Evolutionary conservation across 1,284 basidiomycete genomes (phyloP), one percentile per base, ranked within the genome.

Genomic region (Sanghuangporus sanghuang): DNA sequence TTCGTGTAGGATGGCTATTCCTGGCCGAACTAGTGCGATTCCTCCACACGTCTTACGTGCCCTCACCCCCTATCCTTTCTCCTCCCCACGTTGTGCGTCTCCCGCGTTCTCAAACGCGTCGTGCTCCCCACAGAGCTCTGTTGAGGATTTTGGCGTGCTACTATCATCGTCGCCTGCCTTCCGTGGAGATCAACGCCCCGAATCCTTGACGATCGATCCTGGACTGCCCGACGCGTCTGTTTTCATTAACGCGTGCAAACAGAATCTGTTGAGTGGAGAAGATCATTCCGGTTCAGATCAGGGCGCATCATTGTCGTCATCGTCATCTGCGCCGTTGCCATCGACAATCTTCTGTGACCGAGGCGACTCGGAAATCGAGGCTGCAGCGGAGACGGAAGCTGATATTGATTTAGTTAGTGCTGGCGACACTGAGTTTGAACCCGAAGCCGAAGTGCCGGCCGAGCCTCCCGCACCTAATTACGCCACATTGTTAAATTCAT

Each of bases 121-220:
- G 53, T 18, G 21, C 39, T 64, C 63, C 21, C 63, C 63, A 42
- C 49, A 38, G 49, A 54, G 50, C 35, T 64, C 63, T 11, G 57
- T 59, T 23, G 63, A 60, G 48, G 63, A 64, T 42, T 64, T 59
- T 50, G 63, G 57, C 16, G 42, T 63, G 18, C 44, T 53, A 21
- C 55, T 63, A n/a, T 56, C 48, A 6, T 42, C 50, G 14, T 63
- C 62, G n/a, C 62, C 57, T 39, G 40, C 36, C 16, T 46, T 64
- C 36, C 57, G 39, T 50, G 44, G 53, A 32, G 53, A 54, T 54
- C 38, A 57, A 42, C 57, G 63, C 14, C 63, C 63, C 6, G 63
- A 64, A 6, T 64, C 63, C 12, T 39, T 61, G 35, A 40, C 53
- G 32, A 23, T 64, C 36, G 63, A 64, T 54, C 63, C 63, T 27